Percentiles rank a stretch among this genome's conserved stretches.
These are phyloP conservation scores for Verticillium alfalfae DNA, from an alignment of 2,329 filamentous ascomycete genomes.

Conservation along the genomic window DNA sequence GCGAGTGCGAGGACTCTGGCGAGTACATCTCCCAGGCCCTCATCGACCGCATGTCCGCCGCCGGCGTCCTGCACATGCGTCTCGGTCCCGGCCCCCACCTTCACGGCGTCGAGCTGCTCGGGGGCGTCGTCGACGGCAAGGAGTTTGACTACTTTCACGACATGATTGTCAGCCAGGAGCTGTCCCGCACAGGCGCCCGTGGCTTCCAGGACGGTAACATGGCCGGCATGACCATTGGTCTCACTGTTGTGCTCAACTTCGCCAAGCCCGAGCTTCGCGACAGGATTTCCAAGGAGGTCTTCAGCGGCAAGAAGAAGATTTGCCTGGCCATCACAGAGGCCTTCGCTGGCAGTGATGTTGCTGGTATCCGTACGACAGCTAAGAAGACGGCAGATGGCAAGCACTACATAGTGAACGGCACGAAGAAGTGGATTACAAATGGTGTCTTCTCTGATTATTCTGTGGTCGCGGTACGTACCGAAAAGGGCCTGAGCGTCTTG, in stretches of 20 bases:
- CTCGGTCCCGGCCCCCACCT: constrained; percentile 79
- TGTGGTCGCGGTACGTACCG: constrained; percentile 72
- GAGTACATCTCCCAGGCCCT: constrained; percentile 65
- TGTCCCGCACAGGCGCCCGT: constrained; percentile 62
- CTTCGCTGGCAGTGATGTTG: constrained; percentile 80
- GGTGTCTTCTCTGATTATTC: constrained; percentile 80
- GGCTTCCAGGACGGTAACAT: constrained; percentile 86
- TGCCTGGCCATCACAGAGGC: constrained; percentile 85
- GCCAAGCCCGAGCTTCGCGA: constrained; percentile 47
- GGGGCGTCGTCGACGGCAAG: constrained; percentile 66
- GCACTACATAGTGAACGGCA: constrained; percentile 66
- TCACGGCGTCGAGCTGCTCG: constrained; percentile 62
- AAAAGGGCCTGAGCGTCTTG: constrained; percentile 72
- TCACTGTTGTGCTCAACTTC: constrained; percentile 3
- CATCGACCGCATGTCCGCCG: constrained; percentile 72
- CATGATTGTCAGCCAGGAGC: constrained; percentile 69
- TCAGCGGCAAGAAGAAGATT: constrained; percentile 81
- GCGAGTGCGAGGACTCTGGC: constrained; percentile 69
- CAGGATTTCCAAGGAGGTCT: constrained; percentile 63
- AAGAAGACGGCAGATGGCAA: constrained; percentile 70
- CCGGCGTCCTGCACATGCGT: constrained; percentile 73
- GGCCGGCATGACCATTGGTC: constrained; percentile 63
- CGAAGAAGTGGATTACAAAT: constrained; percentile 85
- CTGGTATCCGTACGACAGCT: constrained; percentile 72
- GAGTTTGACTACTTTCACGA: constrained; percentile 89